These are phyloP conservation scores for Paramecium sonneborni DNA, from an alignment of 73 alveolate genomes.

Conservation along the genomic window DNA sequence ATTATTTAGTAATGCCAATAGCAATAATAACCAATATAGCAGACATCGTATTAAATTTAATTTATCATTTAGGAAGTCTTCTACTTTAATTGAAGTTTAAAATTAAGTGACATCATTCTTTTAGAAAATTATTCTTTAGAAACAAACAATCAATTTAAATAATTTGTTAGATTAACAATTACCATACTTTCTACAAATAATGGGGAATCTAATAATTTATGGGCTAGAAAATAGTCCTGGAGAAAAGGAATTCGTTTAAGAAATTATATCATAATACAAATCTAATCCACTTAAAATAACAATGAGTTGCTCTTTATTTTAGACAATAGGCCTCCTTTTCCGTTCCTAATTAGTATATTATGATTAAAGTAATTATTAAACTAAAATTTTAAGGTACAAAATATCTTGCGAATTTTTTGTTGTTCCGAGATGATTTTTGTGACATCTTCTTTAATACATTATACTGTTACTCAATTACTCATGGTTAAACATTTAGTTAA, in stretches of 20 bases:
- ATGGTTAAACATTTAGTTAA: conserved; percentile 37
- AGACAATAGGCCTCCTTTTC: not conserved
- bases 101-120: conserved; percentile 29
- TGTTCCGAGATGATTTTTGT: conserved; percentile 42
- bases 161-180: not conserved
- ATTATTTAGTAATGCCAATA: not conserved
- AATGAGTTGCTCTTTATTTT: conserved; percentile 40
- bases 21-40: not conserved
- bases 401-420: conserved; percentile 35
- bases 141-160: not conserved
- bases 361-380: not conserved
- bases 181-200: conserved; percentile 17
- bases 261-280: not conserved
- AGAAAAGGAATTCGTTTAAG: not conserved
- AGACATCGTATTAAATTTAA: not conserved
- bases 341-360: not conserved
- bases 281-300: conserved; percentile 28
- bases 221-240: not conserved
- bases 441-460: conserved; percentile 32
- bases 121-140: not conserved
- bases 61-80: not conserved
- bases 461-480: not conserved
- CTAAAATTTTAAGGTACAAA: not conserved
- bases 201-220: conserved; percentile 22
- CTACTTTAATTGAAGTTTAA: conserved; percentile 29